Conservation (phyloP, 2,329 filamentous ascomycete genomes). For the Colletotrichum echinochloae region DNA sequence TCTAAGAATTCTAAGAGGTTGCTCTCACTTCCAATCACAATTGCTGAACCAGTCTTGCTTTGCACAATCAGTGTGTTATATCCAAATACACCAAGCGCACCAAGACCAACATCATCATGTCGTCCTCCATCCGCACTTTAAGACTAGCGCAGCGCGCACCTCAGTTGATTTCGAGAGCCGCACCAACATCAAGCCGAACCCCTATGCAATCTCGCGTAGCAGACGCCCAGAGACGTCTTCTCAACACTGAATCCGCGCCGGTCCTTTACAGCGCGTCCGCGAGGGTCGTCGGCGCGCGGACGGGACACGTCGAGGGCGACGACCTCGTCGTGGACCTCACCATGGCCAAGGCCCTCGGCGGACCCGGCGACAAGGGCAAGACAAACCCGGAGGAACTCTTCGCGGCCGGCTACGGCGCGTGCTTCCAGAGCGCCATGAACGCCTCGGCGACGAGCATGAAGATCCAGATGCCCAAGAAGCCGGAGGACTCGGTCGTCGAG, state of each 20-base stretch:
- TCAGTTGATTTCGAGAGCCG: slow-evolving; percentile 7
- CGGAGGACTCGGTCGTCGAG: slow-evolving; percentile 54
- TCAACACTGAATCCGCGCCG: slow-evolving; percentile 55
- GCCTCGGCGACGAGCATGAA: slow-evolving; percentile 54
- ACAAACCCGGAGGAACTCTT: slow-evolving; percentile 62
- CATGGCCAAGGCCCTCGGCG: slow-evolving; percentile 58
- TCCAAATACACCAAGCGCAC: background rate
- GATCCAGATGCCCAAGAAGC: slow-evolving; percentile 54
- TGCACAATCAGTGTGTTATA: no score
- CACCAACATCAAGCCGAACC: background rate
- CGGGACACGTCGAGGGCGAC: slow-evolving; percentile 46
- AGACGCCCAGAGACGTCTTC: slow-evolving; percentile 43
- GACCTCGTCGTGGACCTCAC: slow-evolving; percentile 51
- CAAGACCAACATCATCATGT: slow-evolving; percentile 5
- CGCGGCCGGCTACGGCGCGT: slow-evolving; percentile 60
- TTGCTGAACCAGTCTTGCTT: background rate
- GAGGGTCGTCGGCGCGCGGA: slow-evolving; percentile 53
- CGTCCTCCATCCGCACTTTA: slow-evolving; percentile 19
- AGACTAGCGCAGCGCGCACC: slow-evolving; percentile 25
- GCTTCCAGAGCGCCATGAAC: slow-evolving; percentile 61
- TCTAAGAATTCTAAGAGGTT: no score
- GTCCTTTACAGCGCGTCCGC: slow-evolving; percentile 53
- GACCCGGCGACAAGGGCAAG: slow-evolving; percentile 53
- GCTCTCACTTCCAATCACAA: background rate
- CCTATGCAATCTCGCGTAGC: background rate